Evolutionary conservation across 805 yeast genomes (phyloP).

Genomic region (Yarrowia sp.): DNA sequence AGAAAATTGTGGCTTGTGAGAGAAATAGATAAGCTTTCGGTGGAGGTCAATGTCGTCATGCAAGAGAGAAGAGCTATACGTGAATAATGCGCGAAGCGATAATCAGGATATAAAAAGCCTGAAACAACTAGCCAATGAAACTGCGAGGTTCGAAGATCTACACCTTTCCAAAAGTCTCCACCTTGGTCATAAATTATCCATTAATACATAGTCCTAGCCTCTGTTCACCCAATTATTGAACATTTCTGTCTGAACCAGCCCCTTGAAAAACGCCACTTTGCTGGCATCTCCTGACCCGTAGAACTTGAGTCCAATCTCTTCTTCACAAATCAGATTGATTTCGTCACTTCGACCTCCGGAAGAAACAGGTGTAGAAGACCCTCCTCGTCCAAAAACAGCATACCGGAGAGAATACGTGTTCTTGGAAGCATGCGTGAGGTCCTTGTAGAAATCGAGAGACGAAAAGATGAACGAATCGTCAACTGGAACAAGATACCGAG

Average conservation of each 20-base stretch:
- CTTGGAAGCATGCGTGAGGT: slow-evolving; percentile 9
- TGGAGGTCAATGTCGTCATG: slow-evolving; percentile 1
- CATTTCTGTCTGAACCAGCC: slow-evolving; percentile 29
- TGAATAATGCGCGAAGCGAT: too few species aligned
- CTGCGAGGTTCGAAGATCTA: too few species aligned
- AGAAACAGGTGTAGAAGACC: neutral
- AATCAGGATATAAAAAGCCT: too few species aligned
- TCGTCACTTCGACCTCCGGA: slow-evolving; percentile 27
- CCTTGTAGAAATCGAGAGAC: slow-evolving; percentile 10
- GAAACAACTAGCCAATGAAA: too few species aligned
- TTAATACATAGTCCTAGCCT: neutral
- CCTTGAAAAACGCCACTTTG: slow-evolving; percentile 31
- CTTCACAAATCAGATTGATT: slow-evolving; percentile 22
- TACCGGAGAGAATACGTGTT: slow-evolving; percentile 19
- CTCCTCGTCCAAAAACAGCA: slow-evolving; percentile 19
- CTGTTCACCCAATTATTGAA: slow-evolving; percentile 19
- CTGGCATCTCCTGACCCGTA: slow-evolving; percentile 4
- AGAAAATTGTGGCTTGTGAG: slow-evolving; percentile 8
- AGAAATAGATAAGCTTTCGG: neutral
- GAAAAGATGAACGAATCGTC: slow-evolving; percentile 15
- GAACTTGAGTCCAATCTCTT: slow-evolving; percentile 28
- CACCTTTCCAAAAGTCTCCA: too few species aligned
- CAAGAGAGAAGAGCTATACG: neutral
- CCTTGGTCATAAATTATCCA: neutral
- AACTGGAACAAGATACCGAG: slow-evolving; percentile 23